Conservation (phyloP, 2,329 filamentous ascomycete genomes). For the Elsinoe necatrix region DNA sequence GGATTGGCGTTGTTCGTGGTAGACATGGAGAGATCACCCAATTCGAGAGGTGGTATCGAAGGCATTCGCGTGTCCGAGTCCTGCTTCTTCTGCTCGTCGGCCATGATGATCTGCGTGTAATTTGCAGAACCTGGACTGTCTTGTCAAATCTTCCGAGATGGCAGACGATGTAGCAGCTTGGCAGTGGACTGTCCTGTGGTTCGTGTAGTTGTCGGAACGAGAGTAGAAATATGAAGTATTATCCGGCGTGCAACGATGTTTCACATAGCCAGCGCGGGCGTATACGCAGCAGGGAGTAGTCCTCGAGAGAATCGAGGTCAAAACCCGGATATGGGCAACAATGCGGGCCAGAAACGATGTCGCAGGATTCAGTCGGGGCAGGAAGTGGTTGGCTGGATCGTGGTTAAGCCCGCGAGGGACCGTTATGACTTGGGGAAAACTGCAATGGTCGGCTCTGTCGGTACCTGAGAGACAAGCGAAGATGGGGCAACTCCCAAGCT, state of each 20-base stretch:
- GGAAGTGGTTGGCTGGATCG: conserved; percentile 10
- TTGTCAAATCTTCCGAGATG: background rate
- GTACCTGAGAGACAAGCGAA: background rate
- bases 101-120: background rate
- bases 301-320: background rate
- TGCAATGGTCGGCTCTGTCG: background rate
- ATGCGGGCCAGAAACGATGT: conserved; percentile 9
- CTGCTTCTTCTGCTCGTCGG: background rate
- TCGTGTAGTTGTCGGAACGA: background rate
- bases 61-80: background rate
- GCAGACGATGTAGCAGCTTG: too few relatives aligned
- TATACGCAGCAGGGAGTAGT: background rate
- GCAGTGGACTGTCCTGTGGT: too few relatives aligned
- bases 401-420: background rate
- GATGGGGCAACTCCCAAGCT: too few relatives aligned
- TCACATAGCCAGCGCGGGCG: background rate
- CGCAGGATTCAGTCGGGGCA: conserved; percentile 9
- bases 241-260: background rate
- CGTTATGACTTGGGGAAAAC: background rate
- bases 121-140: background rate
- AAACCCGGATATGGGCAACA: conserved; percentile 1
- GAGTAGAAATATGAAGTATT: background rate
- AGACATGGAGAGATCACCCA: conserved; percentile 9
- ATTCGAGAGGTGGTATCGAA: conserved; percentile 12
- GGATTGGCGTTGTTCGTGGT: background rate